Percentiles rank a stretch among this genome's conserved stretches.
These are phyloP conservation scores for Rhynchosporium secalis DNA, from an alignment of 2,329 filamentous ascomycete genomes.

Conservation along the genomic window DNA sequence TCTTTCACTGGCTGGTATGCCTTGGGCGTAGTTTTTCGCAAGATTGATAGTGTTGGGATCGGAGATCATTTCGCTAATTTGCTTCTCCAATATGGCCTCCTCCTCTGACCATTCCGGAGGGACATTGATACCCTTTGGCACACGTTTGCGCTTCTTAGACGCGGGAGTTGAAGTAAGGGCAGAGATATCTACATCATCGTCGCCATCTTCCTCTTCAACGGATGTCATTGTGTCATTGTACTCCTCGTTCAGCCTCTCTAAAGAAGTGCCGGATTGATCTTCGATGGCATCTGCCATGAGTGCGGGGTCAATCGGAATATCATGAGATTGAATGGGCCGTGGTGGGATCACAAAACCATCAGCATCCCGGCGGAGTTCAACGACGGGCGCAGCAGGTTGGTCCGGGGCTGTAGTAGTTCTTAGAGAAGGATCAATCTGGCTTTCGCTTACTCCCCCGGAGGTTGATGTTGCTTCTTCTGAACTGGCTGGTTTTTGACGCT, in stretches of 20 bases:
- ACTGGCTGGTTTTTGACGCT: slow-evolving; percentile 31
- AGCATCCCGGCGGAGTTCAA: slow-evolving; percentile 55
- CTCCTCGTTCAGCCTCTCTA: slow-evolving; percentile 47
- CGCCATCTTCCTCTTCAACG: slow-evolving; percentile 17
- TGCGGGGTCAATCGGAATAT: slow-evolving; percentile 23
- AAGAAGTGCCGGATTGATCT: slow-evolving; percentile 28
- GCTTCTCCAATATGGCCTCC: slow-evolving; percentile 63
- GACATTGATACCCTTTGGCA: slow-evolving; percentile 39
- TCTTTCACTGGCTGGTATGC: no score
- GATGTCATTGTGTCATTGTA: slow-evolving; percentile 43
- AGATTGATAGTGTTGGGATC: slow-evolving; percentile 45
- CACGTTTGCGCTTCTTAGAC: neutral
- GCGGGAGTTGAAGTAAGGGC: neutral
- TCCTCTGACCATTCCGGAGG: slow-evolving; percentile 60
- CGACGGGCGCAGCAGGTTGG: slow-evolving; percentile 7
- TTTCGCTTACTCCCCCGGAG: neutral
- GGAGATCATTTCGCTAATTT: slow-evolving; percentile 70
- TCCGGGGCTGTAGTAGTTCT: slow-evolving; percentile 20
- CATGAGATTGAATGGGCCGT: slow-evolving; percentile 40
- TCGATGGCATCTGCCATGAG: slow-evolving; percentile 29
- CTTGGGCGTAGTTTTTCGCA: no score
- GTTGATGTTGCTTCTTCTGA: neutral
- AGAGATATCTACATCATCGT: slow-evolving; percentile 12
- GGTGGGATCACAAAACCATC: slow-evolving; percentile 69
- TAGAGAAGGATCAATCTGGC: neutral